Evolutionary conservation across 176 grass and related monocot genomes (phyloP), one percentile per base, ranked within the genome.

Genomic region (Phyllostachys edulis): DNA sequence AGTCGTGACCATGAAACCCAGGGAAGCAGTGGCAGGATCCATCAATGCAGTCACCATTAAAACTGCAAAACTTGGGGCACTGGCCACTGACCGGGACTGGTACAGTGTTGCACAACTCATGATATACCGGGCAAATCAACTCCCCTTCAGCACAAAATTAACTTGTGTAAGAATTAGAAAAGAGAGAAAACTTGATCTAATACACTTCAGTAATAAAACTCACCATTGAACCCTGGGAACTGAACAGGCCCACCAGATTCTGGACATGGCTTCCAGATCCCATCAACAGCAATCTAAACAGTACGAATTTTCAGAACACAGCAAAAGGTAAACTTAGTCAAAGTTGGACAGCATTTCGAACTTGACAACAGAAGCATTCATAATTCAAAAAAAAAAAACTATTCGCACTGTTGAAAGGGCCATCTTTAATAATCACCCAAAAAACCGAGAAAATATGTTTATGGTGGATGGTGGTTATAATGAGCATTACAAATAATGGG

Each of bases 141-240:
- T 99, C 97, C 86, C 97, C 97, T 99, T 87, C 70, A 94, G 6
- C 67, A 90, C 6, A 81, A 65, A 73, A 67, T 37, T 20, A 80
- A 81, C 68, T 81, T 63, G 6, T 24, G 68, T 87, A 51, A 86
- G 61, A 82, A 78, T 3, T 63, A 65, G 77, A 77, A 36, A 67
- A 63, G 12, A 54, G 62, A 57, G 4, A 32, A 17, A 82, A 57
- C 27, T 57, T 83, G 46, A 41, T 56, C 3, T 23, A 47, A 62
- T 78, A 52, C 67, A 73, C 6, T 83, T 36, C 76, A 88, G 59
- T 8, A 64, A 78, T 62, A 83, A 73, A 15, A 82, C 88, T 72
- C 59, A 93, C 96, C 97, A 84, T 96, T 99, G 75, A 99, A 99
- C 65, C 93, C 97, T 82, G 89, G 91, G 81, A 99, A 99, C 63